Base-by-base conservation (phyloP, 2,329 filamentous ascomycete species). In the Biscogniauxia mediterranea region DNA sequence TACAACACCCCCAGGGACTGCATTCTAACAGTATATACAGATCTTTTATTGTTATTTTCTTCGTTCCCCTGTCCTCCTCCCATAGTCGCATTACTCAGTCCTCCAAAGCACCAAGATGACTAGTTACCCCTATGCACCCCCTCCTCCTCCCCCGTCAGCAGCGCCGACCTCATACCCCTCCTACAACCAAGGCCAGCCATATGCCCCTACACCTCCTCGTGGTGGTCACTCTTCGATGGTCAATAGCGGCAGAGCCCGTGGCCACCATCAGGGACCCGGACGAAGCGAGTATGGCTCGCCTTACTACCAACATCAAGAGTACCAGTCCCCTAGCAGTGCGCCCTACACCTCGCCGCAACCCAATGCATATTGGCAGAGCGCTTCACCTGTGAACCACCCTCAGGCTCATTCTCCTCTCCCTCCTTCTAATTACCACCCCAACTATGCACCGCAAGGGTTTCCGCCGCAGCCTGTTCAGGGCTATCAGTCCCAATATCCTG, bases 381-480 rank as follows among this genome's bases (percentile, higher is more conserved):
- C 63, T 53, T 70, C 73, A 54, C 66, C 71, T 54, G 64, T 73
- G 55, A 69, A 63, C 55, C 68, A 71, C 55, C 65, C 65, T 32
- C 66, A 60, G 50, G 63, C 50, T 60, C 62, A 78, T 58, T 64
- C 68, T 49, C 81, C 82, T 26, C 74, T 86, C 38, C 79, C 83
- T 55, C 74, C 81, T 32, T 77, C 81, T 62, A 84, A 60, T 23
- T 72, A 70, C 21, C 64, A 67, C 58, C 58, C 70, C 20, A 66
- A 52, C 51, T 73, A 72, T 52, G 64, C 63, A 26, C 61, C 70
- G 53, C 85, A 86, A 67, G 73, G 78, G 8, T 87, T 86, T 61
- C 73, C 74, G 32, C 70, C 77, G 23, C 77, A 79, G 57, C 67
- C 67, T 5, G 67, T 63, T 50, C 70, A 69, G 38, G 58, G 76